Conservation (phyloP, 768 basidiomycete genomes). For the Rhodotorula sphaerocarpa region DNA sequence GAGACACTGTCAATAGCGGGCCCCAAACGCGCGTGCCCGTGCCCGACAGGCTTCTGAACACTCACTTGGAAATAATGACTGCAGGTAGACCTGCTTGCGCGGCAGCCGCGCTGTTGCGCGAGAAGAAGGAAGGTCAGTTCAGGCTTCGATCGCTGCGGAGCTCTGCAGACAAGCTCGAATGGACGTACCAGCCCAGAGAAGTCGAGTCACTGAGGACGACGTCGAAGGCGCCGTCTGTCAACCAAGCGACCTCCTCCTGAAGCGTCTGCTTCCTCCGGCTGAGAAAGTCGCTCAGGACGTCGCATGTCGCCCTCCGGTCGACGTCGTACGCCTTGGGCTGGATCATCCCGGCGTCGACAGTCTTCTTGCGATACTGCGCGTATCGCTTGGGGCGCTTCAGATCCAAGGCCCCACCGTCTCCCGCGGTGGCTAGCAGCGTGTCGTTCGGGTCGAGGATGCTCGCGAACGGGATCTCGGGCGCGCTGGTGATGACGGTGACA, state of each 20-base stretch:
- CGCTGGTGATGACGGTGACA: conserved; percentile 64
- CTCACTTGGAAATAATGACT: conserved; percentile 58
- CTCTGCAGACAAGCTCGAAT: not conserved
- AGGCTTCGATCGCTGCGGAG: not conserved
- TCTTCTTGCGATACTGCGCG: conserved; percentile 60
- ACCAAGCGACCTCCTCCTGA: conserved; percentile 55
- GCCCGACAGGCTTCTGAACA: not conserved
- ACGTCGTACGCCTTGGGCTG: conserved; percentile 73
- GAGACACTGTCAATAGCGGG: no score
- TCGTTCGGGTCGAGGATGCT: conserved; percentile 50
- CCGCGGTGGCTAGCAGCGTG: not conserved
- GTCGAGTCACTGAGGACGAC: conserved; percentile 69
- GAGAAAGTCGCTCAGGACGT: conserved; percentile 57
- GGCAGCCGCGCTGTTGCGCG: conserved; percentile 51
- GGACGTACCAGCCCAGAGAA: conserved; percentile 62
- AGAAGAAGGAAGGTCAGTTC: not conserved
- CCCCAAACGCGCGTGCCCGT: no score
- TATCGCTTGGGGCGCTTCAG: conserved; percentile 43
- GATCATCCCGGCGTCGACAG: conserved; percentile 70
- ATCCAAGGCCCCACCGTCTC: not conserved
- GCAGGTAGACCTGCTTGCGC: conserved; percentile 59
- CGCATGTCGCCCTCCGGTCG: conserved; percentile 61
- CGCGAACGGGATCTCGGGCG: conserved; percentile 62
- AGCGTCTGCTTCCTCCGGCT: conserved; percentile 52
- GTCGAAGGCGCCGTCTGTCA: conserved; percentile 50